Evolutionary conservation across 208 protist genomes (phyloP).

Genomic region (Trichomonas vaginalis): DNA sequence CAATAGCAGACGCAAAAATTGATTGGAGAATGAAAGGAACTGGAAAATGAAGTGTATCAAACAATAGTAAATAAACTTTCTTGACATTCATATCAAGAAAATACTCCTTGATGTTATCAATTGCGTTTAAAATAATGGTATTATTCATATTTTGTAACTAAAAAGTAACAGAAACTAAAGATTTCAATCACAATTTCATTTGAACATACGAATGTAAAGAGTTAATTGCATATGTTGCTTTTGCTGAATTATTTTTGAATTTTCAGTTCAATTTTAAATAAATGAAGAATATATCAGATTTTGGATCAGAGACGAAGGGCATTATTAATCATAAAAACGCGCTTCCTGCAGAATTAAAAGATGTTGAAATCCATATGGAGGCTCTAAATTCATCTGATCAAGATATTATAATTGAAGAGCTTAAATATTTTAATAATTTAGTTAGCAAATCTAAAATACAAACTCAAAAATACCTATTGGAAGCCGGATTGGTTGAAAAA

Average conservation of each 20-base stretch:
- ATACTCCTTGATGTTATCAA: not conserved
- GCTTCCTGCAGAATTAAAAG: not conserved
- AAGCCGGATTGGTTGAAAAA: not conserved
- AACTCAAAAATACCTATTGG: not conserved
- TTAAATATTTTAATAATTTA: not conserved
- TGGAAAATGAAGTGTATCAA: not conserved
- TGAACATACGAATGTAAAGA: too few relatives aligned
- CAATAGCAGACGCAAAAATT: not conserved
- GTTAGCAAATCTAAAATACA: not conserved
- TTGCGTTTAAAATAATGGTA: too few relatives aligned
- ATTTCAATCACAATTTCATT: too few relatives aligned
- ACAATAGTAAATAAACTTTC: not conserved
- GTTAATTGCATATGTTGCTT: too few relatives aligned
- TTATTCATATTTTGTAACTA: too few relatives aligned
- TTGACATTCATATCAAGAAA: not conserved
- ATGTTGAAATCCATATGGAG: not conserved
- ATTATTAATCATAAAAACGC: too few relatives aligned
- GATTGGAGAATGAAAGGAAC: not conserved
- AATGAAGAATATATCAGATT: too few relatives aligned
- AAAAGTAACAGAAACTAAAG: too few relatives aligned
- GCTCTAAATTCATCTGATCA: not conserved
- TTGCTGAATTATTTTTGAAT: too few relatives aligned
- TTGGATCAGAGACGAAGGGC: too few relatives aligned
- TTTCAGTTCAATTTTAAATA: too few relatives aligned
- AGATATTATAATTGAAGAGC: not conserved